A percentile compares a stretch with the other conserved stretches of the same genome.
phyloP scores from a whole-genome alignment of 352 stramenopile species.

The Blastocystis sp. region DNA sequence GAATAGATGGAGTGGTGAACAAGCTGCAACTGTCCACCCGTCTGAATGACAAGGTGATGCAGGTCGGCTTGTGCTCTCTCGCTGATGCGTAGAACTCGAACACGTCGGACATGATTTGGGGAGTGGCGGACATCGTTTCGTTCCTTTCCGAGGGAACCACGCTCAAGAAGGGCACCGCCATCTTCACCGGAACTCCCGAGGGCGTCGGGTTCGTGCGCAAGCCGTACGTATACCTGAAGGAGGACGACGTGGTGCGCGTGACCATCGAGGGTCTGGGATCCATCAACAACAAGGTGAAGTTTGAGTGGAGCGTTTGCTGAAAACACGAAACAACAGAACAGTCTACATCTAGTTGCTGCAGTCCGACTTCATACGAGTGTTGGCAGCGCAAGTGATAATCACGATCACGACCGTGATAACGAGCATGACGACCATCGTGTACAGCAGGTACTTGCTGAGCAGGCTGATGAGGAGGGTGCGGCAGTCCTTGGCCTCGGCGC shows the following conservation, averaged over 20 bases:
- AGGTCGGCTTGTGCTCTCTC: slow-evolving; percentile 68
- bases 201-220: slow-evolving; percentile 81
- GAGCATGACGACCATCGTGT: not conserved
- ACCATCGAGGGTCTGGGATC: slow-evolving; percentile 81
- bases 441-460: not conserved
- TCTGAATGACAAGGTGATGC: slow-evolving; percentile 80
- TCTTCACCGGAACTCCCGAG: slow-evolving; percentile 84
- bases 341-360: not conserved
- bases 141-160: slow-evolving; percentile 84
- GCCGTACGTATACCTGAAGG: slow-evolving; percentile 79
- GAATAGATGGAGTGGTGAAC: slow-evolving; percentile 71
- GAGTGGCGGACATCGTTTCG: slow-evolving; percentile 81
- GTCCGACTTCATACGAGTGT: not conserved
- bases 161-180: slow-evolving; percentile 81
- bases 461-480: not conserved
- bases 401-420: slow-evolving; percentile 4
- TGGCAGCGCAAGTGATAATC: slow-evolving; percentile 14
- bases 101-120: slow-evolving; percentile 86
- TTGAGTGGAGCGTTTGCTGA: slow-evolving; percentile 57
- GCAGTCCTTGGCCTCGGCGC: not conserved
- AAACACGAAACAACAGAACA: slow-evolving; percentile 19
- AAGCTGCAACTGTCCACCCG: slow-evolving; percentile 78
- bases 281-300: slow-evolving; percentile 79
- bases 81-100: slow-evolving; percentile 75
- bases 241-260: slow-evolving; percentile 81